These are phyloP conservation scores for Penicillium concentricum DNA, from an alignment of 2,329 filamentous ascomycete genomes.

Conservation along the genomic window DNA sequence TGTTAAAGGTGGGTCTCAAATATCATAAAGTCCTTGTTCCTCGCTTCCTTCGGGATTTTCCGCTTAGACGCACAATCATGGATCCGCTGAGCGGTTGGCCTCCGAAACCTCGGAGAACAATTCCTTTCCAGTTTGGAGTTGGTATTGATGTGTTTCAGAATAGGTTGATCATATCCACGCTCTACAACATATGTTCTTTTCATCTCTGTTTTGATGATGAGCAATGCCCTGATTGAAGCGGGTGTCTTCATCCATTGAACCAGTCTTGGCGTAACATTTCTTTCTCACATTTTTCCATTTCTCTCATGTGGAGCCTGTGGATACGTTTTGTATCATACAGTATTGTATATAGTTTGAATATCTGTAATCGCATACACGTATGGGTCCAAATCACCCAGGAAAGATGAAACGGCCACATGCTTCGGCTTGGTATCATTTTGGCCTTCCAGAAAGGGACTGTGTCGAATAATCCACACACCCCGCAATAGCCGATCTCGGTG, in stretches of 20 bases:
- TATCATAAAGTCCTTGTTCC: neutral
- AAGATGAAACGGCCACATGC: neutral
- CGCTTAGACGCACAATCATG: neutral
- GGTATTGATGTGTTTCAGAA: neutral
- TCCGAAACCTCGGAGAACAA: neutral
- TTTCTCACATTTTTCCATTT: neutral
- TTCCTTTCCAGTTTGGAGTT: neutral
- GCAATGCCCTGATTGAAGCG: neutral
- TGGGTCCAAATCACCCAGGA: neutral
- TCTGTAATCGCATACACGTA: neutral
- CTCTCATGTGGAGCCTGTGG: neutral
- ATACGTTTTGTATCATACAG: neutral
- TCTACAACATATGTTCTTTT: too few species aligned
- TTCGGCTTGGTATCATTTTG: neutral
- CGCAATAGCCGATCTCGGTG: constrained; percentile 12
- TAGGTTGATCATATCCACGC: neutral
- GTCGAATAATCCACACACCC: neutral
- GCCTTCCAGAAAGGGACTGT: neutral
- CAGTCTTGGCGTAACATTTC: neutral
- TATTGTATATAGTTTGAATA: neutral
- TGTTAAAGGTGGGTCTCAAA: neutral
- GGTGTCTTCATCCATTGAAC: neutral
- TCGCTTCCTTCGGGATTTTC: neutral
- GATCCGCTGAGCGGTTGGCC: neutral
- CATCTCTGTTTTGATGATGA: neutral